A percentile compares a stretch with the other conserved stretches of the same genome.
phyloP scores from a whole-genome alignment of 768 basidiomycete species.

The Naganishia vishniacii region DNA sequence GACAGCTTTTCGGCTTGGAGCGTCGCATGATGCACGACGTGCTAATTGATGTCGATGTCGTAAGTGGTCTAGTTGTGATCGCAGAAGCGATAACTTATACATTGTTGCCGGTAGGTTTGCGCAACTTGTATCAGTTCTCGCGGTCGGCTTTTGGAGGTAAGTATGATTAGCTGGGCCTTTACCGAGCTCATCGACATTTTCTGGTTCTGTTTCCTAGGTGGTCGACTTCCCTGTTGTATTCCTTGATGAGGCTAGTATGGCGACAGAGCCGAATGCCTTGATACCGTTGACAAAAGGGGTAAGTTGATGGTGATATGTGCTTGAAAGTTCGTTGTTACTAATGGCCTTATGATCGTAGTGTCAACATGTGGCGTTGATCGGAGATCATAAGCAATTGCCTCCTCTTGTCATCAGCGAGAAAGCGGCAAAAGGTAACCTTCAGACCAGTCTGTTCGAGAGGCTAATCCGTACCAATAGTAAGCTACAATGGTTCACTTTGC shows the following conservation, averaged over 20 bases:
- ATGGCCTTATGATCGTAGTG: constrained; percentile 54
- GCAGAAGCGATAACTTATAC: not conserved
- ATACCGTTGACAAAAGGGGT: constrained; percentile 93
- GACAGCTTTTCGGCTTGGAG: constrained; percentile 56
- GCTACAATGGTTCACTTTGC: not conserved
- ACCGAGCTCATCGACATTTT: not conserved
- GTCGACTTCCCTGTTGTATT: constrained; percentile 90
- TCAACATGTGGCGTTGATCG: constrained; percentile 77
- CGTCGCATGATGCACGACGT: constrained; percentile 64
- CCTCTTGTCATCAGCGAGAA: constrained; percentile 75
- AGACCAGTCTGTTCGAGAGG: constrained; percentile 79
- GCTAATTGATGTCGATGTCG: constrained; percentile 65
- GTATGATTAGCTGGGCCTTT: not conserved
- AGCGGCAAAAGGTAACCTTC: constrained; percentile 67
- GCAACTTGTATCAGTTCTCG: constrained; percentile 75
- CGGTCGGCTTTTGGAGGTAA: constrained; percentile 16
- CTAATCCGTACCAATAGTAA: constrained; percentile 52
- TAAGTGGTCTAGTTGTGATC: constrained; percentile 49
- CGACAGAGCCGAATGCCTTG: constrained; percentile 83
- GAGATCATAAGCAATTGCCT: constrained; percentile 94
- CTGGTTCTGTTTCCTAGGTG: constrained; percentile 57
- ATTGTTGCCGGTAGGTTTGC: constrained; percentile 51
- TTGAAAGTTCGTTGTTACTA: not conserved
- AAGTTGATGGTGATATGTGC: constrained; percentile 47
- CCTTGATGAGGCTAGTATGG: constrained; percentile 93